Percentiles rank a stretch among this genome's conserved stretches.
phyloP scores from a whole-genome alignment of 495 filamentous ascomycete genomes.

The Tuber microsphaerosporum region DNA sequence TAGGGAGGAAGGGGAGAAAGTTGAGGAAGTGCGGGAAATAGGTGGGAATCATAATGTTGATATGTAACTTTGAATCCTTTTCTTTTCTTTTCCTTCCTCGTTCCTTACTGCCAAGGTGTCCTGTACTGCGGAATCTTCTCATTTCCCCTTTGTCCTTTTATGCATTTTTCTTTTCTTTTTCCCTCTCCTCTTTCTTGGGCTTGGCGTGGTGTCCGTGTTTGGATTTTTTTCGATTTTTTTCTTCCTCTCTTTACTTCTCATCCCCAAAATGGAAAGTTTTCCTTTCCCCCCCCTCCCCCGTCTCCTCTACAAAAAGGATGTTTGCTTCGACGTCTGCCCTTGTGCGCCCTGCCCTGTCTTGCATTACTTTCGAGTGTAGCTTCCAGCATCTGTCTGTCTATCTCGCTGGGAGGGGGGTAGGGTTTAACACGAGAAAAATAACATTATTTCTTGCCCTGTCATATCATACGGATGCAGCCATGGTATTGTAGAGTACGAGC shows the following conservation, averaged over 20 bases:
- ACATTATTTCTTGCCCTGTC: not conserved
- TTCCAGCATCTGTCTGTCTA: not conserved
- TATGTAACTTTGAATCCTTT: slow-evolving; percentile 22
- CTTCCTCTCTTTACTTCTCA: not conserved
- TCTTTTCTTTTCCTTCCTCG: not conserved
- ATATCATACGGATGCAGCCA: not conserved
- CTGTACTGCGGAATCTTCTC: not conserved
- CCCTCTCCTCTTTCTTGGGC: slow-evolving; percentile 31
- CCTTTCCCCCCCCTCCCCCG: not conserved
- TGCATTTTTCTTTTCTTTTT: slow-evolving; percentile 32
- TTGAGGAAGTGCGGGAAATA: not conserved
- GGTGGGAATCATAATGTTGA: slow-evolving; percentile 29
- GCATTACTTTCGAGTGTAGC: not conserved
- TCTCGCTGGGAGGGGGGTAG: not conserved
- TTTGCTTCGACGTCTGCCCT: not conserved
- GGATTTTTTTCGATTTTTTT: not conserved
- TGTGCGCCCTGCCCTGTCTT: not conserved
- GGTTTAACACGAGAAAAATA: not conserved
- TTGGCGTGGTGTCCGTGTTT: slow-evolving; percentile 34
- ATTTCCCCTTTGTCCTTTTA: not conserved
- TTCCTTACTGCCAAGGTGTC: not conserved
- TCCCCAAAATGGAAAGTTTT: not conserved
- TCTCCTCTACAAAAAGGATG: not conserved
- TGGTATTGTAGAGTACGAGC: too few relatives aligned
- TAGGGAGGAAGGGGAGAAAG: slow-evolving; percentile 6